Percentiles rank a stretch among this genome's conserved stretches.
phyloP scores from a whole-genome alignment of 1,284 basidiomycete genomes.

The Ustilago cynodontis region DNA sequence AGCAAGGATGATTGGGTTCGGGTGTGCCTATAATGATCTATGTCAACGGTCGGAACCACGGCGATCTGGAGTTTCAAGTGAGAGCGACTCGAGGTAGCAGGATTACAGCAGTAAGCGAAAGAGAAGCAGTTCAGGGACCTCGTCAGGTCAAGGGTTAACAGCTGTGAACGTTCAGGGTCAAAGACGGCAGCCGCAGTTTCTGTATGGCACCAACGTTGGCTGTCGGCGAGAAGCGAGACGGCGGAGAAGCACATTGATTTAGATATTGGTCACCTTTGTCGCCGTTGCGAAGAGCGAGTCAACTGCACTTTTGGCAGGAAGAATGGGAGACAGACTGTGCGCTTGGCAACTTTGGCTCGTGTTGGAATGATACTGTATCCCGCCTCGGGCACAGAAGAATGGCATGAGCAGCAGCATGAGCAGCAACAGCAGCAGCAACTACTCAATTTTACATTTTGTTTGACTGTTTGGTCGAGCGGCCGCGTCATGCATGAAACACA shows the following conservation, averaged over 20 bases:
- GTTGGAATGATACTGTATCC: no score
- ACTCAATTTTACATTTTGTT: neutral
- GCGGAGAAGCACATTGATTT: neutral
- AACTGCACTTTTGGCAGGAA: neutral
- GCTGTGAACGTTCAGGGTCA: neutral
- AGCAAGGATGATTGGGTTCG: neutral
- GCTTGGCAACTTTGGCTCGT: neutral
- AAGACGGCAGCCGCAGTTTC: neutral
- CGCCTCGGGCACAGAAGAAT: constrained; percentile 4
- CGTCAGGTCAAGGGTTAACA: neutral
- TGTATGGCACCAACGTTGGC: no score
- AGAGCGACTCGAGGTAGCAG: neutral
- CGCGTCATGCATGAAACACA: constrained; percentile 16
- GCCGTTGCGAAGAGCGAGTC: neutral
- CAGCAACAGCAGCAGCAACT: constrained; percentile 7
- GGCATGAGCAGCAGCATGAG: constrained; percentile 9
- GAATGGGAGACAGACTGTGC: neutral
- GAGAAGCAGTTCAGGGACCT: neutral
- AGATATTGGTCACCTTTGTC: neutral
- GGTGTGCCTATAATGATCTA: no score
- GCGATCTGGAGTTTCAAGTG: constrained; percentile 1
- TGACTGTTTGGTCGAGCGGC: neutral
- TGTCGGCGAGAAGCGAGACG: neutral
- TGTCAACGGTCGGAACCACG: neutral
- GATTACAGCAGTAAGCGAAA: no score